Evolutionary conservation across 495 filamentous ascomycete genomes (phyloP).

Genomic region (Podospora fimiseda): DNA sequence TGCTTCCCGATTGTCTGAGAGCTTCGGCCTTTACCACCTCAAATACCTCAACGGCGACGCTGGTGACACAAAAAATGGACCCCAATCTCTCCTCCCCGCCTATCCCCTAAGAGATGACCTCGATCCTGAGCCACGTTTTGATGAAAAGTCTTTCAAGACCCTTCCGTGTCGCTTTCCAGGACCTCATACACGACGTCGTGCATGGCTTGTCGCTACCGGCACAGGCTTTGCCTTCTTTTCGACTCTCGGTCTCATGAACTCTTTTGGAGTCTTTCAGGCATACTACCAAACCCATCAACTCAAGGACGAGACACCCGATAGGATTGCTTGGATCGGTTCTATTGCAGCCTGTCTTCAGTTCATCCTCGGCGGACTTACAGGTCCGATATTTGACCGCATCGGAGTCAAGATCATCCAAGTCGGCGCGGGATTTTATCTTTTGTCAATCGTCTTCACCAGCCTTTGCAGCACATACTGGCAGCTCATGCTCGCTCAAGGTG

Average conservation of each 20-base stretch:
- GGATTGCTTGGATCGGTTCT: slow-evolving; percentile 58
- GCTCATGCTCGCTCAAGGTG: slow-evolving; percentile 55
- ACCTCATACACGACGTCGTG: slow-evolving; percentile 22
- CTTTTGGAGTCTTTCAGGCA: slow-evolving; percentile 55
- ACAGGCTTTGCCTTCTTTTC: slow-evolving; percentile 38
- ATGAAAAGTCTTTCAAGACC: background rate
- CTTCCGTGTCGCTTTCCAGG: no score
- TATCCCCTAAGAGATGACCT: no score
- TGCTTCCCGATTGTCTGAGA: no score
- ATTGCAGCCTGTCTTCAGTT: slow-evolving; percentile 45
- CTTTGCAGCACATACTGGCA: slow-evolving; percentile 55
- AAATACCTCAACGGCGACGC: no score
- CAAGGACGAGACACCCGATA: slow-evolving; percentile 36
- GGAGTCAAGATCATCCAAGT: slow-evolving; percentile 42
- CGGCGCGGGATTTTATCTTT: slow-evolving; percentile 30
- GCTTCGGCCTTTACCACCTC: no score
- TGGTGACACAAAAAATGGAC: no score
- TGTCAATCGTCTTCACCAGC: slow-evolving; percentile 50
- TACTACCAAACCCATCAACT: slow-evolving; percentile 54
- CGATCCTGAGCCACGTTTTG: no score
- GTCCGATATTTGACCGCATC: slow-evolving; percentile 48
- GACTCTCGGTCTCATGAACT: slow-evolving; percentile 55
- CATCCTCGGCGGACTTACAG: slow-evolving; percentile 36
- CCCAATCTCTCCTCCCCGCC: background rate
- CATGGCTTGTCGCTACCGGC: slow-evolving; percentile 24